Evolutionary conservation across 2,329 filamentous ascomycete genomes (phyloP).

Genomic region (Hypoxylon sp.): DNA sequence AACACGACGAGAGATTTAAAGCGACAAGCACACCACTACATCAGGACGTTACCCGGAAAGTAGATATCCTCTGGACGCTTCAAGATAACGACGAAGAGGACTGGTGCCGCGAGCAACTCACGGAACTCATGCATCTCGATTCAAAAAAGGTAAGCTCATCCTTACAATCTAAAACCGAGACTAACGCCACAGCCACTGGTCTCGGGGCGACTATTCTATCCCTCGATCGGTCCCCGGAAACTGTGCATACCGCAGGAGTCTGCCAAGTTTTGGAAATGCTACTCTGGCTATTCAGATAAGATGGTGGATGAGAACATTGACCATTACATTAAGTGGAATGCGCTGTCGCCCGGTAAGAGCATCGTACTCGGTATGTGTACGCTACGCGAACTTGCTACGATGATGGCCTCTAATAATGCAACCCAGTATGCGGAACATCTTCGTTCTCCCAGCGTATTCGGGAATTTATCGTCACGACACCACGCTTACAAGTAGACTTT

Average conservation of each 20-base stretch:
- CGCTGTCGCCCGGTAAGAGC: neutral
- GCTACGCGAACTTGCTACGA: too few relatives aligned
- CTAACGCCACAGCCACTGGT: neutral
- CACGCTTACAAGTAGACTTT: neutral
- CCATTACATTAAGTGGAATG: neutral
- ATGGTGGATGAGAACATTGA: neutral
- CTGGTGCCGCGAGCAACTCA: neutral
- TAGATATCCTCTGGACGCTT: neutral
- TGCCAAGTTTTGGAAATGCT: neutral
- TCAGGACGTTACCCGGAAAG: neutral
- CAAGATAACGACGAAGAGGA: neutral
- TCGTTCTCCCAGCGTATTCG: neutral
- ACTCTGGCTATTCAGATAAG: neutral
- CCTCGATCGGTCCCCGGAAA: neutral
- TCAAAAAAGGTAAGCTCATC: neutral
- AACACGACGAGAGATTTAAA: neutral
- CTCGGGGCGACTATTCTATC: neutral
- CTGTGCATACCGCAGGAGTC: neutral
- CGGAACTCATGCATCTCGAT: neutral
- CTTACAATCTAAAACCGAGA: neutral
- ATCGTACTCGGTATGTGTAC: neutral
- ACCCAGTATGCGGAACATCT: neutral
- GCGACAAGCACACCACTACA: neutral
- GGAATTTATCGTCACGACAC: neutral
- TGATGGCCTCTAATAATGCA: too few relatives aligned